Evolutionary conservation across 139 green algal genomes (phyloP).

Genomic region (Ulvella scutata): DNA sequence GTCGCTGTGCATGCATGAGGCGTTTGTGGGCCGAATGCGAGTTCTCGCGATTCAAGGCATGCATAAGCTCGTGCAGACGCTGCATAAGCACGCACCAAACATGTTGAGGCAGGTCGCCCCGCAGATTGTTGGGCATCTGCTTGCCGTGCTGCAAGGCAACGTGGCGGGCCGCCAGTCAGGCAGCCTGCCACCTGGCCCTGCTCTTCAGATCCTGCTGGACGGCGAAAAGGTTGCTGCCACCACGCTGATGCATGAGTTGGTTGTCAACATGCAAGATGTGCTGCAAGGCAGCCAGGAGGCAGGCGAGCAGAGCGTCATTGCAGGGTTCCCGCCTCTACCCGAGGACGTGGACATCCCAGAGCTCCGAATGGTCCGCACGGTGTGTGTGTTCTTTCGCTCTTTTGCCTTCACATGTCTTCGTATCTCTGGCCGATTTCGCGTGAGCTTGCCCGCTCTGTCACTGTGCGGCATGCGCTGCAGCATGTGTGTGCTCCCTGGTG

Average conservation of each 20-base stretch:
- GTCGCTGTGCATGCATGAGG: slow-evolving; percentile 3
- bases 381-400: too few relatives aligned
- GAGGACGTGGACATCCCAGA: background rate
- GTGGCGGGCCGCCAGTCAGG: background rate
- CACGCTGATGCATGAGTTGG: background rate
- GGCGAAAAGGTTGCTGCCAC: background rate
- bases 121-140: background rate
- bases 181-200: background rate
- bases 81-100: background rate
- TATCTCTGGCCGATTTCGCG: too few relatives aligned
- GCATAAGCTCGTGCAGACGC: background rate
- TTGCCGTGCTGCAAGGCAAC: background rate
- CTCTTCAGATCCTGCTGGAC: background rate
- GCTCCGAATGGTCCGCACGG: background rate
- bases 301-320: background rate
- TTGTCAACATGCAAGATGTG: background rate
- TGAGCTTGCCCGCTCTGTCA: too few relatives aligned
- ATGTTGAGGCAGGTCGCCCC: background rate
- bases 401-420: too few relatives aligned
- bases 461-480: too few relatives aligned
- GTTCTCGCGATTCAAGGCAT: background rate
- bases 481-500: too few relatives aligned
- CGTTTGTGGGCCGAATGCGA: background rate
- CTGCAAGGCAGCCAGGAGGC: too few relatives aligned
- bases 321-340: background rate